Base-by-base conservation (phyloP, 2,329 filamentous ascomycete species). In the Rasamsonia emersonii region DNA sequence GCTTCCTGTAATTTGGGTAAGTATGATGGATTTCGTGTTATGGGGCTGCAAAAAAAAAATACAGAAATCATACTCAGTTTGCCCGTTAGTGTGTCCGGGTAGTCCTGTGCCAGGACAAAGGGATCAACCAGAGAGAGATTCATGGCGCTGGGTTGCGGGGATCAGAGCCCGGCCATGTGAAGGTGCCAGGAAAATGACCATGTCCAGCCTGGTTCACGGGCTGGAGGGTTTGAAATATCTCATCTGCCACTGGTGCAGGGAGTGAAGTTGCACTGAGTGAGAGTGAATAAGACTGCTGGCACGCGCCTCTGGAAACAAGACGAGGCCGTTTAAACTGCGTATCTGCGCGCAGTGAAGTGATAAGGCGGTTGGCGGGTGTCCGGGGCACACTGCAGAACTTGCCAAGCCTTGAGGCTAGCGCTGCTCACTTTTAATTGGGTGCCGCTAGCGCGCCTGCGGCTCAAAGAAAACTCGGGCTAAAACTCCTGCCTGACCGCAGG, bases 61-160 rank as follows among this genome's bases (percentile, higher is more conserved):
- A 5, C 10, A 6, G 30, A 58, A n/a, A n/a, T n/a, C 64, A 50
- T 66, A 73, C 89, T 82, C 42, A 98, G 80, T 36, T 82, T 88
- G 53, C 85, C 85, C 19, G 83, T 88, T 44, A 94, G 81, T 40
- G 83, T 79, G 54, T 95, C 88, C 33, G 89, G 88, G 56, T 91
- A 93, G 64, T 95, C 88, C 61, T 80, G 75, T 16, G 76, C 77
- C 40, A 82, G 68, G 43, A 79, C 71, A 50, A 82, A 81, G 15
- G 79, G 80, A 54, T 85, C 80, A 41, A 79, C 70, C 24, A 85
- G 70, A 32, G 79, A 75, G 43, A 83, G 64, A 68, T 83, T 83
- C 79, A 84, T 83, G 18, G 26, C n/a, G n/a, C n/a, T n/a, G n/a
- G n/a, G n/a, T n/a, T n/a, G n/a, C n/a, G n/a, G n/a, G n/a, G n/a